Conservation (phyloP, 176 grass and related monocot genomes). For the Urochloa ruziziensis region DNA sequence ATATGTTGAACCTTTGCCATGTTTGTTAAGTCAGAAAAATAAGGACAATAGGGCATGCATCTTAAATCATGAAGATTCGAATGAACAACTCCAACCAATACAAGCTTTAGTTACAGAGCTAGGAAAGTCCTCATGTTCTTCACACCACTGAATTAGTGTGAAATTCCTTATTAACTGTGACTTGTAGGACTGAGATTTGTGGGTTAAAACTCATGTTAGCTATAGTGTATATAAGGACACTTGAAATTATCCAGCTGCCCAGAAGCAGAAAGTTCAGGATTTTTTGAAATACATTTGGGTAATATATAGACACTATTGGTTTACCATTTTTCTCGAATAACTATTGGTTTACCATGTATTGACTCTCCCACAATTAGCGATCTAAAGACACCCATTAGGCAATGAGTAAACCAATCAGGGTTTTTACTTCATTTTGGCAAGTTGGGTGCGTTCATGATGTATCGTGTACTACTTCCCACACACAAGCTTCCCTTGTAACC, state of each 20-base stretch:
- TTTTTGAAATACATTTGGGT: not conserved
- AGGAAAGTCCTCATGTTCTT: not conserved
- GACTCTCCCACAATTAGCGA: not conserved
- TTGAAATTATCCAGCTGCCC: not conserved
- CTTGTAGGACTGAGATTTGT: not conserved
- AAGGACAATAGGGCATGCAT: not conserved
- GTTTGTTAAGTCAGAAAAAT: not conserved
- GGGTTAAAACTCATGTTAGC: not conserved
- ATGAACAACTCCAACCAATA: not conserved
- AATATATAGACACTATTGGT: not conserved
- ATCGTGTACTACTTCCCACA: not conserved
- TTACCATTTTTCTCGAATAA: no score
- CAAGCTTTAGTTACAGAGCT: not conserved
- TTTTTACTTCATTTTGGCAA: conserved; percentile 9
- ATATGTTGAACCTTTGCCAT: not conserved
- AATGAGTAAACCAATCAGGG: not conserved
- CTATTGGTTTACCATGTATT: not conserved
- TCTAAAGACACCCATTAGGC: not conserved
- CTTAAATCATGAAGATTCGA: not conserved
- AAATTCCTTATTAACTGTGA: not conserved
- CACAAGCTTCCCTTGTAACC: not conserved
- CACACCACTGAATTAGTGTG: not conserved
- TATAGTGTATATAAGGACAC: not conserved
- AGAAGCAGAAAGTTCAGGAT: not conserved
- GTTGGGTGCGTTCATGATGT: conserved; percentile 17